Evolutionary conservation across 2,329 filamentous ascomycete species (phyloP), one percentile per base, ranked within the genome.

Genomic region (Phaeosphaeria sp.): DNA sequence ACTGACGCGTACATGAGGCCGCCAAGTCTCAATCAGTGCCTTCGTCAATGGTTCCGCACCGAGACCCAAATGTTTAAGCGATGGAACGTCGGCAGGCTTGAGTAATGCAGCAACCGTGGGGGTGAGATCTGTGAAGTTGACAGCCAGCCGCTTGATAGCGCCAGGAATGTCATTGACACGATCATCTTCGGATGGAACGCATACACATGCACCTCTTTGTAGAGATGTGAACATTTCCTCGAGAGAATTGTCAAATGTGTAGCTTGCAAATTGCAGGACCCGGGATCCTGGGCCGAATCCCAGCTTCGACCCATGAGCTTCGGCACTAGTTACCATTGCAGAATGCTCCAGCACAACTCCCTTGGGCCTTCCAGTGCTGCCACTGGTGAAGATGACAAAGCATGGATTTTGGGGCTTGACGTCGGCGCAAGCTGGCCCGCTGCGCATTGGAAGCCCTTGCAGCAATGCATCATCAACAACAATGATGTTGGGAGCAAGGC

Each of bases 171-270:
- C 77, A 60, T 86, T 84, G 63, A 85, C 78, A 2, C 84, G 79
- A 49, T 83, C 80, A 46, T 82, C 79, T 23, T 86, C 84, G 0
- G 84, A 85, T 0, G 84, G 83, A 6, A 86, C 82, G 64, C 83
- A 85, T 13, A 85, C 77, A 50, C 80, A 81, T 3, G 82, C 83
- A 23, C 83, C 83, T 15, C 74, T 71, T 21, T 78, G 76, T n/a
- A 85, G 75, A 0, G 83, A 84, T 56, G 82, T 84, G 13, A 85
- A 79, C 77, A 85, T 84, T 63, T 83, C 84, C 66, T 83, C 80
- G 20, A 85, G 81, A 56, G 82, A 83, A 50, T 83, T 83, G 57
- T 86, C 84, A 57, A 85, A 86, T 9, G 83, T 83, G 60, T 85
- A 85, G 0, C 82, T 74, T 0, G 76, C 72, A 43, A 78, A 80